Percentiles rank a stretch among this genome's conserved stretches.
phyloP scores from a whole-genome alignment of 345 rosid species.

The Corymbia maculata region DNA sequence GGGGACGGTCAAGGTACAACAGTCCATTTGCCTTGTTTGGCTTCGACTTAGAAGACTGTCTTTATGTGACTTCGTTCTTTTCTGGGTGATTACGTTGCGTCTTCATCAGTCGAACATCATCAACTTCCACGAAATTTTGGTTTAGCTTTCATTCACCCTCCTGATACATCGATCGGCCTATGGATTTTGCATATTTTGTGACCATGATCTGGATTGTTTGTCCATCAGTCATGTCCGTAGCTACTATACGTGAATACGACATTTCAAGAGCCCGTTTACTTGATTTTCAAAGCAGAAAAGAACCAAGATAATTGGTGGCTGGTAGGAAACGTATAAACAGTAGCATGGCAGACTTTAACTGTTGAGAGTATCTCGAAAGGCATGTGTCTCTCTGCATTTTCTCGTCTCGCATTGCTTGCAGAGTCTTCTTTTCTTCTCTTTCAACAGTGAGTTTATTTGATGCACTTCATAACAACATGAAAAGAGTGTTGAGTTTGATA shows the following conservation, averaged over 20 bases:
- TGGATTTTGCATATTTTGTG: not conserved
- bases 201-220: not conserved
- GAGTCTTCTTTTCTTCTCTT: not conserved
- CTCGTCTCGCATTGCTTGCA: not conserved
- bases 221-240: not conserved
- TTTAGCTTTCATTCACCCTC: not conserved
- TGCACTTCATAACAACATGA: not conserved
- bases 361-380: not conserved
- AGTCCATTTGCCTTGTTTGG: too few species aligned
- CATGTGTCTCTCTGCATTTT: not conserved
- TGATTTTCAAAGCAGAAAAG: not conserved
- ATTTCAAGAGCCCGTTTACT: not conserved
- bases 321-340: not conserved
- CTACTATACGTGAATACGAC: not conserved
- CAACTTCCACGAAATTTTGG: not conserved
- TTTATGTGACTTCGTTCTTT: not conserved
- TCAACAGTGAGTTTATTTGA: too few species aligned
- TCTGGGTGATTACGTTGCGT: not conserved
- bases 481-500: not conserved
- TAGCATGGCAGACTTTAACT: not conserved
- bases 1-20: conserved; percentile 10
- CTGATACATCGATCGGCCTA: not conserved
- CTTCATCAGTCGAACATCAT: not conserved
- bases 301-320: not conserved
- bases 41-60: not conserved